Base-by-base conservation (phyloP, 2,329 filamentous ascomycete species). In the Coniochaeta prunicola region DNA sequence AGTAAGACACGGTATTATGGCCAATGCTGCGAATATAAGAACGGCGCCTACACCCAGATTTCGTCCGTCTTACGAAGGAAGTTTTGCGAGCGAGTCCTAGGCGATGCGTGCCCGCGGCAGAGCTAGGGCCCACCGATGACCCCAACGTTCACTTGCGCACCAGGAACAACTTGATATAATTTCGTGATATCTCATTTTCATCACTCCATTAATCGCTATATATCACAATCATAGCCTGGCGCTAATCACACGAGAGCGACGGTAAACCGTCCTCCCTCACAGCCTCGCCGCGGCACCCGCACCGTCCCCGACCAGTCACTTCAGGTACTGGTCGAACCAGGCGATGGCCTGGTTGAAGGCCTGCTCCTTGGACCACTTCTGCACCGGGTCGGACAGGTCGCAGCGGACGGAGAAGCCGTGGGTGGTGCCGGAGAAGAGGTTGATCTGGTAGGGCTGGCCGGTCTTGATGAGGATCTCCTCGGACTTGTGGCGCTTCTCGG, bases 351-450 rank as follows among this genome's bases (percentile, higher is more conserved):
- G 91, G 63, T 80, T 67, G 70, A 94, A 94, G 5, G 91, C 90
- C 74, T 88, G 84, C 74, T 96, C 89, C 80, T 91, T 92, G 38
- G 89, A 87, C 66, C 82, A 93, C 70, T 81, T 85, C 67, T 82
- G 71, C 53, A 76, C 63, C 70, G 79, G 80, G 62, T 85, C 79
- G 61, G 67, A 79, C 33, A 80, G 60, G 68, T 94, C 88, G 30
- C 78, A 80, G 58, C 90, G 83, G 2, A 92, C 86, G 9, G 86
- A 79, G 67, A 94, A 96, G 0, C 91, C 91, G 71, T 96, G 91
- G 58, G 74, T 73, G 31, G 90, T 85, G 58, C 84, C 84, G 2
- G 83, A 85, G 77, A 83, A 94, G 9, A 96, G 77, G 71, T 81
- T 90, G 70, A 94, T 88, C 75, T 96, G 90, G 74, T 89, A 94